These are phyloP conservation scores for Canavalia gladiata DNA, from an alignment of 306 rosid genomes.

Conservation along the genomic window DNA sequence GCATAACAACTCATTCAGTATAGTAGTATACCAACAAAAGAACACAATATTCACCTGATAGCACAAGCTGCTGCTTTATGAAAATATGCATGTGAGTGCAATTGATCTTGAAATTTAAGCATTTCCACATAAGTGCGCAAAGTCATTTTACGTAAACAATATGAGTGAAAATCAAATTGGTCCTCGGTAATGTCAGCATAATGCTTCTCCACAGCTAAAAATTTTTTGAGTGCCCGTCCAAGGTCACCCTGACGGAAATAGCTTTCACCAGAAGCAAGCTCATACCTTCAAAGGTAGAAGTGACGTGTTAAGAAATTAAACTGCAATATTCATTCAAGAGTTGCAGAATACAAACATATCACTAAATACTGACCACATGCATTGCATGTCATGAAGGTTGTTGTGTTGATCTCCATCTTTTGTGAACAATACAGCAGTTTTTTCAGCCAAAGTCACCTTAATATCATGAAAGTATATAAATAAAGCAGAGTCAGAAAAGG, in stretches of 20 bases:
- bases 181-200: constrained; percentile 97
- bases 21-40: constrained; percentile 34
- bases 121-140: constrained; percentile 94
- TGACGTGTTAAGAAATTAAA: constrained; percentile 42
- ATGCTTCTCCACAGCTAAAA: constrained; percentile 97
- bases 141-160: constrained; percentile 98
- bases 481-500: constrained; percentile 37
- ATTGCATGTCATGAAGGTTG: constrained; percentile 99
- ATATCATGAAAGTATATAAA: constrained; percentile 28
- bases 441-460: constrained; percentile 92
- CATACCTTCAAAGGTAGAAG: constrained; percentile 73
- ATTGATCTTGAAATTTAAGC: constrained; percentile 97
- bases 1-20: constrained; percentile 35
- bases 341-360: constrained; percentile 38
- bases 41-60: constrained; percentile 69
- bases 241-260: constrained; percentile 94
- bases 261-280: constrained; percentile 97
- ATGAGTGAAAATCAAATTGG: constrained; percentile 98
- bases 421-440: constrained; percentile 97
- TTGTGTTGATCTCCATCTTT: constrained; percentile 99
- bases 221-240: constrained; percentile 87
- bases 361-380: constrained; percentile 87
- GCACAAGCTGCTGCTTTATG: constrained; percentile 98
- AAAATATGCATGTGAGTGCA: constrained; percentile 93
- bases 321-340: constrained; percentile 20